Evolutionary conservation across 2,329 filamentous ascomycete genomes (phyloP).

Genomic region (Neofusicoccum laricinum): DNA sequence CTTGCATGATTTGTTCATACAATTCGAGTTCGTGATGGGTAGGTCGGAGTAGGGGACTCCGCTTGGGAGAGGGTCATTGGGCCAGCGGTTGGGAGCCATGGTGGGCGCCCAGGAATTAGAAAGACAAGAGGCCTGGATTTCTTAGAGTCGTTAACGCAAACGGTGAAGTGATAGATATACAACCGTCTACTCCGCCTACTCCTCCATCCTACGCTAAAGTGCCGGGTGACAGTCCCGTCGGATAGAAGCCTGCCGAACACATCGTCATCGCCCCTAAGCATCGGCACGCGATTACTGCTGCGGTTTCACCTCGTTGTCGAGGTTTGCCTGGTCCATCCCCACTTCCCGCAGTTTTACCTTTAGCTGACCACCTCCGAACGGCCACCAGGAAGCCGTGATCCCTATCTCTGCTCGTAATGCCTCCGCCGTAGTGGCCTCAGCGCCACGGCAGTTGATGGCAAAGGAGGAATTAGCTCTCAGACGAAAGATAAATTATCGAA

Average conservation of each 20-base stretch:
- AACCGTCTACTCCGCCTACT: not conserved
- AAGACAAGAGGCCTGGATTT: not conserved
- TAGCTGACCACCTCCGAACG: not conserved
- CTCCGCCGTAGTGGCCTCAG: not conserved
- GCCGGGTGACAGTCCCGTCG: no score
- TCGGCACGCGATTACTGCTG: not conserved
- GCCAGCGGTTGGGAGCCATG: slow-evolving; percentile 16
- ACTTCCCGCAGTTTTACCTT: not conserved
- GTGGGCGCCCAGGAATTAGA: not conserved
- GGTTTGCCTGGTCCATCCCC: not conserved
- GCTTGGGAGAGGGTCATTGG: slow-evolving; percentile 16
- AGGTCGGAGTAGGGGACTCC: slow-evolving; percentile 17
- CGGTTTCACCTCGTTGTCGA: not conserved
- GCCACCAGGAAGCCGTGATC: not conserved
- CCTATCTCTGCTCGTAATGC: not conserved
- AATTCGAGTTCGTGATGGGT: slow-evolving; percentile 20
- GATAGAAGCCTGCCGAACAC: no score
- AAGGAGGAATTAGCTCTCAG: not conserved
- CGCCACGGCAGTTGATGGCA: not conserved
- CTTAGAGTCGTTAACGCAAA: not conserved
- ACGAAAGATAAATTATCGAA: not conserved
- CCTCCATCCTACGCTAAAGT: not conserved
- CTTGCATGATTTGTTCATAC: slow-evolving; percentile 18
- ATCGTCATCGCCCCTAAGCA: no score
- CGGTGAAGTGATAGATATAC: not conserved